A percentile compares a stretch with the other conserved stretches of the same genome.
phyloP scores from a whole-genome alignment of 768 basidiomycete species.

The Clitopilus hobsonii region DNA sequence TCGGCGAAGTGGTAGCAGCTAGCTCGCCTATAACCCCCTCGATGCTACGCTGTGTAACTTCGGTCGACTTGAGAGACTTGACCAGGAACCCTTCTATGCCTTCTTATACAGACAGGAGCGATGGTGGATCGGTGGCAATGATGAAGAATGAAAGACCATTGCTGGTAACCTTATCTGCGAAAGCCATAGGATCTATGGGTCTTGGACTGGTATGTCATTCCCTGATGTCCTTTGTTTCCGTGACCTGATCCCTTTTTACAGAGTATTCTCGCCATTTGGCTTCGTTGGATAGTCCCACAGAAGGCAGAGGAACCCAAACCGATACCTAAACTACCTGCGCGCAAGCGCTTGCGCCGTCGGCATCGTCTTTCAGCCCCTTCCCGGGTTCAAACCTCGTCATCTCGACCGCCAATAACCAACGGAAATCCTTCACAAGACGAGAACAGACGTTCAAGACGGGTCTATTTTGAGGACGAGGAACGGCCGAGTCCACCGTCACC shows the following conservation, averaged over 20 bases:
- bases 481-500: not conserved
- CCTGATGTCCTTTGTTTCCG: constrained; percentile 3
- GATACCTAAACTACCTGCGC: not conserved
- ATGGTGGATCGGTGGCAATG: constrained; percentile 5
- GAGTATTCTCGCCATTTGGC: constrained; percentile 41
- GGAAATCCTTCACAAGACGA: not conserved
- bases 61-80: not conserved
- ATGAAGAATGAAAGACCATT: constrained; percentile 9
- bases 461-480: constrained; percentile 26
- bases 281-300: constrained; percentile 33
- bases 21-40: not conserved
- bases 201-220: constrained; percentile 33
- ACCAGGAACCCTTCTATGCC: not conserved
- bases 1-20: not conserved
- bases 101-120: not conserved
- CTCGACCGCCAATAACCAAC: constrained; percentile 1
- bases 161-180: constrained; percentile 17
- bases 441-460: constrained; percentile 15
- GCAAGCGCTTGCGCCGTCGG: constrained; percentile 3
- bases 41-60: not conserved
- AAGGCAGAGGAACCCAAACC: constrained; percentile 3
- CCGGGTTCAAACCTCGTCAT: not conserved
- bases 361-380: constrained; percentile 10
- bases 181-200: constrained; percentile 20
- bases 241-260: constrained; percentile 9